Percentiles rank a stretch among this genome's conserved stretches.
These are phyloP conservation scores for Penicillium sp. DNA, from an alignment of 2,329 filamentous ascomycete genomes.

Conservation along the genomic window DNA sequence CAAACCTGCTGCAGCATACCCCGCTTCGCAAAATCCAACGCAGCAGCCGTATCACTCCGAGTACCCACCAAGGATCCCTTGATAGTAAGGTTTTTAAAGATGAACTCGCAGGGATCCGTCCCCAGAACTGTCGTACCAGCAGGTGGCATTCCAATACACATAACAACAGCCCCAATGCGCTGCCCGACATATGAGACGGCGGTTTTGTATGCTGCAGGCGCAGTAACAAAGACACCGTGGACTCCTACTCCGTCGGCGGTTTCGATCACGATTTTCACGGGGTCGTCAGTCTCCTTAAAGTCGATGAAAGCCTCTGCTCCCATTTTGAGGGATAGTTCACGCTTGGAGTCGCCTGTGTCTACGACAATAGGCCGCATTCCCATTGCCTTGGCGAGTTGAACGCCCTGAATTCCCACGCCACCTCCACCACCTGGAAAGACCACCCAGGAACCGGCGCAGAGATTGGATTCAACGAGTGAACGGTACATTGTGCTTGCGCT, in stretches of 20 bases:
- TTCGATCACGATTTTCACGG: not conserved
- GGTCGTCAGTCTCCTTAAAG: not conserved
- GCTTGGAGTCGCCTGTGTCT: not conserved
- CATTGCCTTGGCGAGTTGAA: not conserved
- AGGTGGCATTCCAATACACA: not conserved
- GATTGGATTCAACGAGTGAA: not conserved
- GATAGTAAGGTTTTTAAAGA: too few relatives aligned
- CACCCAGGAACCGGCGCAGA: not conserved
- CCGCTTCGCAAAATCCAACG: too few relatives aligned
- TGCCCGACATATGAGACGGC: not conserved
- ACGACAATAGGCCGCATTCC: not conserved
- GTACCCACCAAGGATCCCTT: too few relatives aligned
- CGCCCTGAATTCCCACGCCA: not conserved
- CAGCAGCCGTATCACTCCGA: too few relatives aligned
- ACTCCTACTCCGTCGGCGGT: not conserved
- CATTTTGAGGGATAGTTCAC: not conserved
- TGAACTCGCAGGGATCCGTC: not conserved
- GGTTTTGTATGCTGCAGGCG: not conserved
- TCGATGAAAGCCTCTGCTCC: not conserved
- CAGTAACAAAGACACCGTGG: not conserved
- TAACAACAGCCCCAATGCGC: not conserved
- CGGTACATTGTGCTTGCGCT: not conserved
- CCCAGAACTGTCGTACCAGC: not conserved
- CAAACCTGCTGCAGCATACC: too few relatives aligned
- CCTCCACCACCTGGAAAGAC: not conserved